Evolutionary conservation across 257 asterid genomes (phyloP), one percentile per base, ranked within the genome.

Genomic region (Ajuga chamaepitys): DNA sequence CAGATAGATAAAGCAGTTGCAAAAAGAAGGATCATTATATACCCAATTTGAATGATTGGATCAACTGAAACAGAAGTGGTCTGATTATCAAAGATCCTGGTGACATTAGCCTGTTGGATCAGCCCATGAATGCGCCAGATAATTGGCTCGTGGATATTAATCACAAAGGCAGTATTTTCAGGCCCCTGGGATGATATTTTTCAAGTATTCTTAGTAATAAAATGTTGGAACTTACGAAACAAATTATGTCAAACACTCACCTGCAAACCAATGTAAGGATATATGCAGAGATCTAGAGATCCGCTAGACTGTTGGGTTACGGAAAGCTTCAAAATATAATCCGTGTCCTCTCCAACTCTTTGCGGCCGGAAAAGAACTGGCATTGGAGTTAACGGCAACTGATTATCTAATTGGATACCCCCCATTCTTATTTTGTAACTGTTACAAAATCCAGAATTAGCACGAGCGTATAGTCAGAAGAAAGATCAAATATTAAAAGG

Each of bases 121-220:
- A 94, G 84, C 77, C 84, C 99, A 70, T 94, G 96, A 63, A 94
- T 80, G 57, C 97, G 95, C 99, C 99, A 94, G 70, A 94, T 94
- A 61, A 94, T 94, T 32, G 97, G 99, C 77, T 94, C 99, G 21
- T 88, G 96, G 68, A 94, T 86, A 64, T 94, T 94, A 59, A 94
- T 87, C 74, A 90, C 70, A 76, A 94, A 94, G 66, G 99, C 95
- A 65, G 92, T 83, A 78, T 85, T 88, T 76, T 87, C 97, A 53
- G 95, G 97, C 70, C 95, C 99, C 99, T 94, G 82, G 32, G 7
- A 52, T 58, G 64, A 65, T 14, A 65, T 63, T 64, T 66, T 48
- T 34, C 9, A 52, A 48, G 21, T 44, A 65, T 58, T 62, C 11
- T 70, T 61, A 75, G 77, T 59, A 74, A 21, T 18, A 40, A 4